Percentiles rank a stretch among this genome's conserved stretches.
phyloP scores from a whole-genome alignment of 1,139 yeast genomes.

The Blastobotrys proliferans region DNA sequence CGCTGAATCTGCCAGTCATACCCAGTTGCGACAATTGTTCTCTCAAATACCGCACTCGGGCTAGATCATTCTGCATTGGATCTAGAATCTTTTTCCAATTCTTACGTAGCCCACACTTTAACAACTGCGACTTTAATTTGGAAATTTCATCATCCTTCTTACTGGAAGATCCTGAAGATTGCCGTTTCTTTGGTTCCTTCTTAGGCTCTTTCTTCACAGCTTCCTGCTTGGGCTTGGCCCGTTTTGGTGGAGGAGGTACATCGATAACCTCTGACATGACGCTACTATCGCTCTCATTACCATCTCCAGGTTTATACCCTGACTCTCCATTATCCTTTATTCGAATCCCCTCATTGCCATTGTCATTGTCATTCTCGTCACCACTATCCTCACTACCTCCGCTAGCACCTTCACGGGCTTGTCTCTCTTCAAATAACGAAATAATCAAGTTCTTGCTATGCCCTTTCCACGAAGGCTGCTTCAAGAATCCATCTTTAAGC shows the following conservation, averaged over 20 bases:
- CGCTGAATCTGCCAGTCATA: conserved; percentile 29
- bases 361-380: conserved; percentile 10
- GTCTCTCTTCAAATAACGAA: conserved; percentile 13
- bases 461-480: conserved; percentile 20
- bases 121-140: conserved; percentile 25
- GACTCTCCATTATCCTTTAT: conserved; percentile 2
- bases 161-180: conserved; percentile 4
- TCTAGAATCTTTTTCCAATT: conserved; percentile 25
- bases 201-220: conserved; percentile 9
- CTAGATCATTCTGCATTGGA: conserved; percentile 22
- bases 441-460: conserved; percentile 20
- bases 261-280: neutral
- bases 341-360: conserved; percentile 6
- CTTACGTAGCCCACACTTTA: conserved; percentile 29
- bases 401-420: neutral
- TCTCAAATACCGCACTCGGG: conserved; percentile 22
- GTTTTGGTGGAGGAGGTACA: conserved; percentile 13
- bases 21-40: conserved; percentile 25
- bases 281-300: conserved; percentile 17
- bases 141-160: conserved; percentile 22
- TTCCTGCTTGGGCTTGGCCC: conserved; percentile 3
- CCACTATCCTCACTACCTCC: conserved; percentile 2
- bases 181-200: conserved; percentile 7
- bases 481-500: conserved; percentile 23
- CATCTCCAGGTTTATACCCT: conserved; percentile 12